Evolutionary conservation across 1,139 yeast genomes (phyloP).

Genomic region (Hyphopichia burtonii): DNA sequence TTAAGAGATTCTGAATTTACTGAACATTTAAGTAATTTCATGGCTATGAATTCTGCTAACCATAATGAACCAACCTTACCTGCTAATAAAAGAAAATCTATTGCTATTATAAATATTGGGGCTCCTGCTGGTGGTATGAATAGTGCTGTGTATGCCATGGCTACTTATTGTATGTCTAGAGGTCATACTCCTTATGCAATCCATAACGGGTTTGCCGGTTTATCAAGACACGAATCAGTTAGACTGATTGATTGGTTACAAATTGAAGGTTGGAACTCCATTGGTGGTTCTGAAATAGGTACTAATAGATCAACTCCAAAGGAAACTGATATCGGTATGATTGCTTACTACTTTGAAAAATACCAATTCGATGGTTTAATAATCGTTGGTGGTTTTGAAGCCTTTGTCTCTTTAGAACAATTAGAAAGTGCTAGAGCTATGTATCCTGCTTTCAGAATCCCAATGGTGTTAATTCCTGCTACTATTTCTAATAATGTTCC

Average conservation of each 20-base stretch:
- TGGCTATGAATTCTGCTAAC: conserved; percentile 57
- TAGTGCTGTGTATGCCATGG: conserved; percentile 73
- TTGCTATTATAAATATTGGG: conserved; percentile 76
- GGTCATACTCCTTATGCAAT: conserved; percentile 77
- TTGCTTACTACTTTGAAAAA: conserved; percentile 75
- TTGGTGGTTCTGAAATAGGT: conserved; percentile 83
- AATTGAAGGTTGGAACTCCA: conserved; percentile 70
- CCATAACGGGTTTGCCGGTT: conserved; percentile 73
- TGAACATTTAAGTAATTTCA: conserved; percentile 63
- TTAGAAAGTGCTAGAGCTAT: conserved; percentile 59
- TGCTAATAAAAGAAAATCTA: conserved; percentile 52
- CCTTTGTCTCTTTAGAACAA: conserved; percentile 67
- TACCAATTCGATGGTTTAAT: conserved; percentile 71
- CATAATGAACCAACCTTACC: conserved; percentile 63
- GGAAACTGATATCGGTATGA: conserved; percentile 65
- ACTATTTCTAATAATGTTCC: conserved; percentile 84
- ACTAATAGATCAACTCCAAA: conserved; percentile 73
- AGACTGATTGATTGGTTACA: conserved; percentile 63
- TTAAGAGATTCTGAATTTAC: conserved; percentile 71
- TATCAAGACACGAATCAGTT: conserved; percentile 73
- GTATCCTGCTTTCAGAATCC: conserved; percentile 75
- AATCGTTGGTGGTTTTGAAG: conserved; percentile 80
- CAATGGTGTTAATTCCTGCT: conserved; percentile 79
- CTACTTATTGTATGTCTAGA: conserved; percentile 68
- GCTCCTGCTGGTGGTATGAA: conserved; percentile 86